phyloP scores from a whole-genome alignment of 208 protist genomes.

The Trypanosoma rangeli region DNA sequence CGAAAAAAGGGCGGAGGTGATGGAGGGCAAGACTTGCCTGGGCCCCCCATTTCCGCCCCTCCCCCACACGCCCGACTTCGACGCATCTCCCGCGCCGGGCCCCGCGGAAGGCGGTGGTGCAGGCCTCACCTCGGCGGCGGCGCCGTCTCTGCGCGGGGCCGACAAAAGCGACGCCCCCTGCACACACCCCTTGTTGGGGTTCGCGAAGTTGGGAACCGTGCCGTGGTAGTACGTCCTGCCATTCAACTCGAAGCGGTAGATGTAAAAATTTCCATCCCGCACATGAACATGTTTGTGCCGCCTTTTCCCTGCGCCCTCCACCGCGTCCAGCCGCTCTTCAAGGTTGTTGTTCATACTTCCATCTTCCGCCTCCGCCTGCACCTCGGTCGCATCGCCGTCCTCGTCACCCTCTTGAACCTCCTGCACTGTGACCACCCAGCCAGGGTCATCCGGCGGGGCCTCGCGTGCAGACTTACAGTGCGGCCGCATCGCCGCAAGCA shows the following conservation, averaged over 20 bases:
- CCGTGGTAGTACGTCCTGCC: slow-evolving; percentile 78
- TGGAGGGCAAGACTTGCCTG: slow-evolving; percentile 8
- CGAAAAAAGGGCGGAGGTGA: slow-evolving; percentile 44
- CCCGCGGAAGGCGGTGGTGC: background rate
- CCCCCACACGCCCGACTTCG: background rate
- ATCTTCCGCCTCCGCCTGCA: background rate
- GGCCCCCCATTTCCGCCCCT: background rate
- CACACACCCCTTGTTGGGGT: slow-evolving; percentile 72
- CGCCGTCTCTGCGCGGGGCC: background rate
- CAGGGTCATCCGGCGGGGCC: slow-evolving; percentile 48
- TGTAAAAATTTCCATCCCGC: slow-evolving; percentile 71
- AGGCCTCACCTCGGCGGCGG: background rate
- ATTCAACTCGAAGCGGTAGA: slow-evolving; percentile 73
- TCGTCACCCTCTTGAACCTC: slow-evolving; percentile 5
- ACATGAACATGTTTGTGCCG: slow-evolving; percentile 51
- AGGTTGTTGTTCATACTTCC: background rate
- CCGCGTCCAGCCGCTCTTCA: background rate
- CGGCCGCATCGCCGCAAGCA: slow-evolving; percentile 79
- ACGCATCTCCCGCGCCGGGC: background rate
- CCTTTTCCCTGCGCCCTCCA: background rate
- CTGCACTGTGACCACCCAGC: slow-evolving; percentile 46
- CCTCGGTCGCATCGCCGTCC: slow-evolving; percentile 12
- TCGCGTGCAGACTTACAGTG: slow-evolving; percentile 72
- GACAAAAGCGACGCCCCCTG: slow-evolving; percentile 10
- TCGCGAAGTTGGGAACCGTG: slow-evolving; percentile 82